Evolutionary conservation across 768 basidiomycete species (phyloP), one percentile per base, ranked within the genome.

Genomic region (Phaeotremella fagi): DNA sequence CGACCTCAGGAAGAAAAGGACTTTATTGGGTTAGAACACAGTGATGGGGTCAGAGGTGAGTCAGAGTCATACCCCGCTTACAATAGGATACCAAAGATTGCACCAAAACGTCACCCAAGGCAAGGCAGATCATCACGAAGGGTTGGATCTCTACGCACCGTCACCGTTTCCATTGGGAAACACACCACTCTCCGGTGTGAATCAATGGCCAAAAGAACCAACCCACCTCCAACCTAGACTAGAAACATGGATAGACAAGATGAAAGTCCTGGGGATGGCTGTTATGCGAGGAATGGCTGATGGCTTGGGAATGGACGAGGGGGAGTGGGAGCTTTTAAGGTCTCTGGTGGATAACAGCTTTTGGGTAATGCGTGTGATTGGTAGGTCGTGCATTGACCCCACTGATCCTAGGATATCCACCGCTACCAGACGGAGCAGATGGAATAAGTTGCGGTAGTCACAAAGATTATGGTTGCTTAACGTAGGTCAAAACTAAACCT

Each of bases 391-490:
- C 31, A 14, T 23, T 42, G 3, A 45, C 27, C 41, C 7, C 18
- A 36, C 14, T 12, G 24, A 11, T 18, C 4, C 1, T 28, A 66
- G 64, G 89, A 3, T 95, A 95, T 66, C 91, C 91, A 2, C 88
- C 87, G 1, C 79, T 95, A 20, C 87, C 90, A 0, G 77, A 81
- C 26, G 82, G 84, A 43, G 80, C 87, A 48, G 84, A 88, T 29
- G 90, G 90, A 2, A 82, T 87, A 68, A 90, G 88, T 15, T 94
- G 90, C 63, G 90, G 90, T 24, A 87, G 86, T 23, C 90, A 95
- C 76, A 90, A 85, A 52, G 90, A 94, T 71, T 95, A 94, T 63
- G 91, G 91, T 23, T 91, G 88, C 74, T 72, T 89, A 59, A 92
- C 90, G 84, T 88, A 33, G 16, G 31, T 16, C 16, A 33, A 41